Base-by-base conservation (phyloP, 139 green algal genomes). In the Edaphochlamys debaryana region DNA sequence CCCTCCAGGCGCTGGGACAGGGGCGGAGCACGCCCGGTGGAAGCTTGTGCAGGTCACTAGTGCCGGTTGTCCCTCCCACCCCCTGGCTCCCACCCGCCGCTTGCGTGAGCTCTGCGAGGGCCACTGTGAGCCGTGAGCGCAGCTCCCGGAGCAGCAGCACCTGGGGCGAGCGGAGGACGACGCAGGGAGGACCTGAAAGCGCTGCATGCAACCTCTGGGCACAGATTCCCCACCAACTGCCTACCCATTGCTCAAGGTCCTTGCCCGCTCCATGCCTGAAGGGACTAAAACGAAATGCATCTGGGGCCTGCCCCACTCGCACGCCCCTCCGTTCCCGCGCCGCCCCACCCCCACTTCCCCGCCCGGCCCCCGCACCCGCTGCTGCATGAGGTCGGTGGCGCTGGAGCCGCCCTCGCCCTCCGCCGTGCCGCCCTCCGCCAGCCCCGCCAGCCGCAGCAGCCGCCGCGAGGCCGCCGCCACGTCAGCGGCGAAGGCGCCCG, bases 381-480 rank as follows among this genome's bases (percentile, higher is more conserved):
- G 81, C 71, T 86, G 81, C 81, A 86, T 86, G 36, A 68, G 63
- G 63, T 86, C 81, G 6, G 81, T 86, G 6, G 81, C 81, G 11
- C 32, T 86, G 32, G 22, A 42, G 15, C 23, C 71, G 32, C 70
- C 25, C 9, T 34, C 42, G 15, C 29, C 42, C 69, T 20, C 29
- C 30, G 40, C 42, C 69, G 6, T 30, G 17, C 22, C 38, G 8
- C 25, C 40, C 67, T 34, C 40, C 38, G 5, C 62, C 62, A n/a
- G 30, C n/a, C 62, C 30, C 62, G 4, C 37, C 56, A 45, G 29
- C 52, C 40, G 54, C 56, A 42, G 48, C 52, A 40, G 25, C 62
- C 20, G 6, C 13, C 17, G 48, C 23, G 64, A n/a, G 2, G 42
- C 76, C 22, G 30, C 78, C 41, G 56, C 54, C 37, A 87, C 41